A percentile compares a stretch with the other conserved stretches of the same genome.
Evolutionary conservation across 306 rosid genomes (phyloP).

Genomic region (Trifolium pratense): DNA sequence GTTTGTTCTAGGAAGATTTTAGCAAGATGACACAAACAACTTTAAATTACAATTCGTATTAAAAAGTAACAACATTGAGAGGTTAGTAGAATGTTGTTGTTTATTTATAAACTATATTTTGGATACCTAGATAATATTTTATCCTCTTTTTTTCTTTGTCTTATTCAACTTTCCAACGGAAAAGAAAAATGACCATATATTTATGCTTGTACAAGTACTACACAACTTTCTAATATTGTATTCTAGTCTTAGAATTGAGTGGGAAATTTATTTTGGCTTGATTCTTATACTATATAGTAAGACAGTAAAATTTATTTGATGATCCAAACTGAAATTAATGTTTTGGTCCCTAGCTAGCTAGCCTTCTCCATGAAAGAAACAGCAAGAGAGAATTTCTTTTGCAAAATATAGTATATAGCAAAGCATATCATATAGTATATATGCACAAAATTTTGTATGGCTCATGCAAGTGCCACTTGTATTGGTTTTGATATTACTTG

Average conservation of each 20-base stretch:
- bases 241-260: constrained; percentile 1
- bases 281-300: not conserved
- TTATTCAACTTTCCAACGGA: constrained; percentile 19
- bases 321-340: constrained; percentile 1
- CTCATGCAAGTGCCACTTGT: not conserved
- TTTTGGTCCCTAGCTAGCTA: not conserved
- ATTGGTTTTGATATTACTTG: not conserved
- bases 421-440: not conserved
- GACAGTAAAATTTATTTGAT: constrained; percentile 1
- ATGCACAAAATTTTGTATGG: not conserved
- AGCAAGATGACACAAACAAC: constrained; percentile 7
- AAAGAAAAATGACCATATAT: constrained; percentile 1
- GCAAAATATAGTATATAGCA: not conserved
- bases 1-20: constrained; percentile 31
- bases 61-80: not conserved
- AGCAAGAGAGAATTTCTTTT: not conserved
- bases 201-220: constrained; percentile 13
- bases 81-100: constrained; percentile 18
- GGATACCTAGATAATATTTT: constrained; percentile 13
- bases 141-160: not conserved
- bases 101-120: constrained; percentile 26
- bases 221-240: not conserved
- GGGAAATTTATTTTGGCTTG: not conserved
- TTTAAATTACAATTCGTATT: constrained; percentile 11
- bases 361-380: not conserved